Evolutionary conservation across 1,284 basidiomycete genomes (phyloP).

Genomic region (Cryptococcus maquisensis): DNA sequence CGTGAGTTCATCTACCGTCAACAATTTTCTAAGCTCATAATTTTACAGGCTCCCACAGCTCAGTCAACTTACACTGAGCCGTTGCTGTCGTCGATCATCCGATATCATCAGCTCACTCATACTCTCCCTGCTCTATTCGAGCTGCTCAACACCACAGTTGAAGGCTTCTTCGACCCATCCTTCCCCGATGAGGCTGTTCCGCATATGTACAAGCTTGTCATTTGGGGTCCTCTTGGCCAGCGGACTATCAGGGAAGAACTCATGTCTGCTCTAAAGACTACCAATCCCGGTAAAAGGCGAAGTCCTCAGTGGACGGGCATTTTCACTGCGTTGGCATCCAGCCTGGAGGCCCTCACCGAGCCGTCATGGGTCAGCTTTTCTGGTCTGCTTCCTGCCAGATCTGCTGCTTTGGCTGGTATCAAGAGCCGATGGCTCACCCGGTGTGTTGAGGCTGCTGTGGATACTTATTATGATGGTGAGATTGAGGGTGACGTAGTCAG

Average conservation of each 20-base stretch:
- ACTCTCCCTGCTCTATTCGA: conserved; percentile 21
- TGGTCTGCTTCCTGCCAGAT: not conserved
- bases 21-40: not conserved
- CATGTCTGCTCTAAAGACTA: conserved; percentile 2
- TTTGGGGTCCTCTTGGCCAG: conserved; percentile 17
- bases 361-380: not conserved
- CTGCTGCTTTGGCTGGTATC: conserved; percentile 7
- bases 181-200: conserved; percentile 18
- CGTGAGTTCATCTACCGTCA: conserved; percentile 13
- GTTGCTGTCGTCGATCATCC: conserved; percentile 24
- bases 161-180: conserved; percentile 15
- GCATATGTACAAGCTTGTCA: conserved; percentile 25
- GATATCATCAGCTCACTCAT: conserved; percentile 35
- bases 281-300: conserved; percentile 3
- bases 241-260: conserved; percentile 1
- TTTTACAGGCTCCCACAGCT: conserved; percentile 2
- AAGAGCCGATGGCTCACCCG: conserved; percentile 3
- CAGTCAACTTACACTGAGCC: conserved; percentile 9
- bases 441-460: conserved; percentile 4
- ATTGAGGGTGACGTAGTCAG: not conserved
- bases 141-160: conserved; percentile 17
- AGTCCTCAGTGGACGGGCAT: conserved; percentile 4
- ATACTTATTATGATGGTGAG: not conserved
- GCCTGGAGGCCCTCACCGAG: conserved; percentile 1
- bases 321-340: not conserved